These are phyloP conservation scores for Fomitopsis palustris DNA, from an alignment of 1,284 basidiomycete genomes.

Conservation along the genomic window DNA sequence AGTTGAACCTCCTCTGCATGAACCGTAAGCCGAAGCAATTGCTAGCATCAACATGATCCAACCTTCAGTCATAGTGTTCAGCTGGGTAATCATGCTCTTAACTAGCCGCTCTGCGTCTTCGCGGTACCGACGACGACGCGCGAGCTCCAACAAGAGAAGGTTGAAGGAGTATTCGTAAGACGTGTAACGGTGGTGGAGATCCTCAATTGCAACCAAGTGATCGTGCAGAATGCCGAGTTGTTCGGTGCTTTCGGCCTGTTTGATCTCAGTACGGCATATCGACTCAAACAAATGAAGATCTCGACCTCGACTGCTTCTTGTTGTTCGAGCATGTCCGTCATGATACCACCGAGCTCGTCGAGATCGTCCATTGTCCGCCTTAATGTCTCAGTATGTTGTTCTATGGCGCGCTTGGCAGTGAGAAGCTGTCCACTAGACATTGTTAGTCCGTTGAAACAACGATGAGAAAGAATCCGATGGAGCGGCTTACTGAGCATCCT, in stretches of 20 bases:
- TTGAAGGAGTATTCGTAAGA: slow-evolving; percentile 69
- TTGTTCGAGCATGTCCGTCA: slow-evolving; percentile 68
- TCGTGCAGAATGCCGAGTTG: slow-evolving; percentile 53
- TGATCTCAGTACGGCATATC: background rate
- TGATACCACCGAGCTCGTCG: slow-evolving; percentile 72
- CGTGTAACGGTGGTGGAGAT: slow-evolving; percentile 60
- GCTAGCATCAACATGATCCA: slow-evolving; percentile 9
- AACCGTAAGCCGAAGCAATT: too few species aligned
- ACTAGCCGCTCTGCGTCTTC: slow-evolving; percentile 64
- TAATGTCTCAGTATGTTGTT: slow-evolving; percentile 47
- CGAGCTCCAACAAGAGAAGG: slow-evolving; percentile 68
- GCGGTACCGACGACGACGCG: slow-evolving; percentile 60
- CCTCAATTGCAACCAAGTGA: slow-evolving; percentile 56
- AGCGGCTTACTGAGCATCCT: slow-evolving; percentile 51
- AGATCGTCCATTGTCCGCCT: slow-evolving; percentile 53
- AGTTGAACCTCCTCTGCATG: slow-evolving; percentile 59
- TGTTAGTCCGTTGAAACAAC: background rate
- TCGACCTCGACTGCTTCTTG: slow-evolving; percentile 64
- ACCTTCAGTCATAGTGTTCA: slow-evolving; percentile 66
- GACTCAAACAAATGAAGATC: background rate
- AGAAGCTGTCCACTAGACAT: slow-evolving; percentile 46
- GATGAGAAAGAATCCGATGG: too few species aligned
- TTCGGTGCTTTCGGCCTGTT: slow-evolving; percentile 48
- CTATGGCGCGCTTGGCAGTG: slow-evolving; percentile 38
- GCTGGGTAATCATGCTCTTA: slow-evolving; percentile 55